Evolutionary conservation across 2,329 filamentous ascomycete species (phyloP).

Genomic region (Apiospora rasikravindrae): DNA sequence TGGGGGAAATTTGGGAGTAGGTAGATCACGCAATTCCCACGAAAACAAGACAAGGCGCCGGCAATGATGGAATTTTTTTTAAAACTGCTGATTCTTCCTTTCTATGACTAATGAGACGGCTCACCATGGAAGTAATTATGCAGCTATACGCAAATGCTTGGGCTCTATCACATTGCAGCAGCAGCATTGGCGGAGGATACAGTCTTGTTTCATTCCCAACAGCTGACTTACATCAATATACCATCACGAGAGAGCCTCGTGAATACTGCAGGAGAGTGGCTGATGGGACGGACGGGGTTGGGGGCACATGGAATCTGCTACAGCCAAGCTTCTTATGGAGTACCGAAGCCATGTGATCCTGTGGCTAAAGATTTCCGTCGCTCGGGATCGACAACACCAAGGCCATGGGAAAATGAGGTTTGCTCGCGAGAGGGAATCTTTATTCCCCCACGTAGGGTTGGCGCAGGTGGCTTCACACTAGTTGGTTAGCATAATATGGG

Average conservation of each 20-base stretch:
- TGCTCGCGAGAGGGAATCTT: neutral
- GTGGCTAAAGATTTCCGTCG: neutral
- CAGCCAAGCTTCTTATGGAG: neutral
- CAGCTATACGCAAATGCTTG: no score
- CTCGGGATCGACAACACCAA: neutral
- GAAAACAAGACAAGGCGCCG: neutral
- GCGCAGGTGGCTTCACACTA: slow-evolving; percentile 3
- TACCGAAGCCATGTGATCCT: neutral
- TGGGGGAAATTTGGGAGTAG: neutral
- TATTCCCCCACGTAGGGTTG: slow-evolving; percentile 10
- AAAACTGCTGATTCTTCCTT: neutral
- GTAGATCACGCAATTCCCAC: slow-evolving; percentile 13
- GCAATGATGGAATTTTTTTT: neutral
- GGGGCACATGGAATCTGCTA: neutral
- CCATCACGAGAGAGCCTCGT: neutral
- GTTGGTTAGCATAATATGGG: slow-evolving; percentile 8
- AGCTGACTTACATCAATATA: neutral
- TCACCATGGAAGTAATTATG: neutral
- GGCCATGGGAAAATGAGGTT: neutral
- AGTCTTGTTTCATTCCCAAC: neutral
- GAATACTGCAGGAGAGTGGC: neutral
- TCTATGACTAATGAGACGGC: neutral
- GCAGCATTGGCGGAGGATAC: neutral
- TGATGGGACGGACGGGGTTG: neutral
- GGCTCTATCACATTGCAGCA: neutral